Evolutionary conservation across 768 basidiomycete species (phyloP), one percentile per base, ranked within the genome.

Genomic region (Infundibulicybe gibba): DNA sequence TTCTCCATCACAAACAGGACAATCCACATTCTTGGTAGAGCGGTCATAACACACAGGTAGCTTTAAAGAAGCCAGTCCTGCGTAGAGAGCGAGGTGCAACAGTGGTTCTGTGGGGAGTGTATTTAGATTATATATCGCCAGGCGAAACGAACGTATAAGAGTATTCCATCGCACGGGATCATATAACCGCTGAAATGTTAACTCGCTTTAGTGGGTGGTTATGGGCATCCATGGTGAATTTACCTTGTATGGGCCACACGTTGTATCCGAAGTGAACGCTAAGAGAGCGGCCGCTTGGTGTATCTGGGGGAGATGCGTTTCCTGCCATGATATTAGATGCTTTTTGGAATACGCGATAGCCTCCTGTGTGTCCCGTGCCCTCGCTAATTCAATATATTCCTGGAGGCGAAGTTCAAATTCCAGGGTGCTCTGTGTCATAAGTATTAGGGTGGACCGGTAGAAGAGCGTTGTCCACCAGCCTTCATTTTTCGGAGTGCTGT

Each of bases 371-470:
- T 84, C 82, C 32, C 81, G 63, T 3, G 73, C 67, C 32, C 97
- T 75, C 31, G 85, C 81, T 5, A 99, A 76, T 66, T 99, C 97
- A 59, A 98, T 94, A 63, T 87, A 97, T 66, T 97, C 93, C 66
- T 99, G 97, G 35, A 97, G 76, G 39, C 97, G 83, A 40, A 99
- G 81, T 54, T 94, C 89, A 64, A 98, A 98, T 70, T 99, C 97
- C 38, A 99, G 81, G 8, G 91, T 87, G 68, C 87, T 93, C 94
- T 97, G 65, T 40, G 47, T 43, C 46, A 44, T 16, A 40, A 32
- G 46, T 16, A 49, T 4, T 31, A 40, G 39, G 35, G 21, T 20
- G 47, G 45, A 30, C 15, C 34, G n/a, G 32, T 13, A 34, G 25
- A 32, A 40, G 33, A 45, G 45, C 40, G 20, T 19, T 35, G 32